These are phyloP conservation scores for Phytophthora vignae DNA, from an alignment of 352 stramenopile genomes.

Conservation along the genomic window DNA sequence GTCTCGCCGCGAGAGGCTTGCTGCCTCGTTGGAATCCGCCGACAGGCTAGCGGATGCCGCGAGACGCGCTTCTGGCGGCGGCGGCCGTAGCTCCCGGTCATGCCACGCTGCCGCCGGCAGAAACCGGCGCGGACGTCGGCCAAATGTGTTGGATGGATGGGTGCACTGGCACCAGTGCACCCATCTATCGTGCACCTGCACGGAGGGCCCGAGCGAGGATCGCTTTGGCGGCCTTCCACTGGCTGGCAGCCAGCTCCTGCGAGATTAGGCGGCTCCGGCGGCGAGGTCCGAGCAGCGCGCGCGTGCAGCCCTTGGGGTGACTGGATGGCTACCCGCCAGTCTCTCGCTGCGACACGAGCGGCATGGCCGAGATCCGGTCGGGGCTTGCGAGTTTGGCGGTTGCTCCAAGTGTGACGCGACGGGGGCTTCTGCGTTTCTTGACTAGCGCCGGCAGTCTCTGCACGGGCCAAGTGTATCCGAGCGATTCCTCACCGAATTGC, in stretches of 20 bases:
- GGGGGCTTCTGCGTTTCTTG: constrained; percentile 29
- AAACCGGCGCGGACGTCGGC: background rate
- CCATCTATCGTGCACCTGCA: no score
- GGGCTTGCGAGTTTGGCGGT: constrained; percentile 19
- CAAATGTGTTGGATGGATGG: constrained; percentile 26
- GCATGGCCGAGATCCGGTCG: constrained; percentile 28
- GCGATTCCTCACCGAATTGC: constrained; percentile 26
- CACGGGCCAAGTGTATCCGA: constrained; percentile 15
- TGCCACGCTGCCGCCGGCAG: constrained; percentile 7
- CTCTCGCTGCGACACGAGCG: constrained; percentile 26
- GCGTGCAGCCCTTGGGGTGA: background rate
- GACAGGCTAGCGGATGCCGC: constrained; percentile 9
- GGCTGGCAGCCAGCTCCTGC: constrained; percentile 19
- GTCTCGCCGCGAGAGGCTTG: constrained; percentile 21
- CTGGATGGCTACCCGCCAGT: constrained; percentile 27
- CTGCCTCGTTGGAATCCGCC: constrained; percentile 6
- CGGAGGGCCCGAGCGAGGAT: constrained; percentile 15
- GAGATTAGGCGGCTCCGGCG: constrained; percentile 24
- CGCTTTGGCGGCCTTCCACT: constrained; percentile 13
- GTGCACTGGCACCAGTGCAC: no score
- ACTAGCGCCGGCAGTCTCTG: constrained; percentile 27
- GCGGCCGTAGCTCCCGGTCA: constrained; percentile 22
- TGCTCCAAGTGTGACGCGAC: constrained; percentile 38
- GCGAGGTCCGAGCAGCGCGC: background rate
- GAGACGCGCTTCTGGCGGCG: background rate